Conservation (phyloP, 495 filamentous ascomycete species). For the Penicillium desertorum region DNA sequence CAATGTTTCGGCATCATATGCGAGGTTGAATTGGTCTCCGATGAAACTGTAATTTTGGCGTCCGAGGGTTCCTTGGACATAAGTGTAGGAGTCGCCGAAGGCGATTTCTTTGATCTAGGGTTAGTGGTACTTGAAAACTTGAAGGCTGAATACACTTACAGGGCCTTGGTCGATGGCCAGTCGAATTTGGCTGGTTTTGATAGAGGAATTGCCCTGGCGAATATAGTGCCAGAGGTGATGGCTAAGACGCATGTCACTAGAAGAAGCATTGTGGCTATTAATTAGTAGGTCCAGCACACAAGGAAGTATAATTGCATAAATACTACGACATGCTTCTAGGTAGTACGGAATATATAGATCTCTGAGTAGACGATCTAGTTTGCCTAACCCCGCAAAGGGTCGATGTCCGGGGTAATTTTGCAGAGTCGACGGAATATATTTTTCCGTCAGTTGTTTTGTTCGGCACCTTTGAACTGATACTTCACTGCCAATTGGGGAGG, state of each 20-base stretch:
- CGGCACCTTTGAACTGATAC: neutral
- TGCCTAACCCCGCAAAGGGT: neutral
- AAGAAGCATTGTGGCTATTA: conserved; percentile 5
- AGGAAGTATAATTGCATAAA: neutral
- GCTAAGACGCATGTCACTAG: neutral
- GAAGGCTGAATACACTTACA: conserved; percentile 22
- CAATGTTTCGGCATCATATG: conserved; percentile 40
- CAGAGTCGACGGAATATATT: neutral
- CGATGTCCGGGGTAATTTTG: neutral
- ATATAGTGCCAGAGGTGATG: neutral
- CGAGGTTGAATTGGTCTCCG: conserved; percentile 40
- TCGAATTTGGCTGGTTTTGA: conserved; percentile 25
- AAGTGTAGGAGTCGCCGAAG: conserved; percentile 59
- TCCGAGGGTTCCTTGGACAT: conserved; percentile 51
- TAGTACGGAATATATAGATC: neutral
- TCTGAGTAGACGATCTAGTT: neutral
- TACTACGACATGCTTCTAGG: neutral
- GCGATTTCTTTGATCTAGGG: conserved; percentile 33
- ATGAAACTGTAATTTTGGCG: conserved; percentile 52
- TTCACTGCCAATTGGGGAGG: neutral
- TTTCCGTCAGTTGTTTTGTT: neutral
- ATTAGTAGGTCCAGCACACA: neutral
- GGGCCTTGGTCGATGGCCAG: conserved; percentile 32
- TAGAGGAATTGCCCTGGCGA: conserved; percentile 9
- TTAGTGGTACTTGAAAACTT: neutral